Conservation (phyloP, 768 basidiomycete species). For the Lentinula detonsa region DNA sequence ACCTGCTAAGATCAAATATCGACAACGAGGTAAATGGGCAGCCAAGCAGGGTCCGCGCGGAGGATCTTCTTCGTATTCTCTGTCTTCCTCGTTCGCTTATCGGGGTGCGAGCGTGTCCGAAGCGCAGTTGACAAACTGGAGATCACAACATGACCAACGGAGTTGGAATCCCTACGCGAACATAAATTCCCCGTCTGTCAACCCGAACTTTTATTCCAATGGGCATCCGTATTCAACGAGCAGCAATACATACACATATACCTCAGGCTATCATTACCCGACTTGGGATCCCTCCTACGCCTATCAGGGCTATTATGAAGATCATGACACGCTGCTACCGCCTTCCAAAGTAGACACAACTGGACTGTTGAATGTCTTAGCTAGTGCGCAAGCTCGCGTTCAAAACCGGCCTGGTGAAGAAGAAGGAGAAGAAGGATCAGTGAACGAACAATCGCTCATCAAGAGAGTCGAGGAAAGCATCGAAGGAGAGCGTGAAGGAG, state of each 20-base stretch:
- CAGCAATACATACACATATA: conserved; percentile 5
- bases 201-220: conserved; percentile 15
- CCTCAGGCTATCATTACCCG: not conserved
- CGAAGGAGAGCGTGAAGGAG: conserved; percentile 14
- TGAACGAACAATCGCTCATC: not conserved
- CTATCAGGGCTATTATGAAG: not conserved
- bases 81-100: conserved; percentile 27
- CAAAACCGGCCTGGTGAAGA: not conserved
- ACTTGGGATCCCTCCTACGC: not conserved
- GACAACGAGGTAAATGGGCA: conserved; percentile 14
- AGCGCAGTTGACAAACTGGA: conserved; percentile 34
- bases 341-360: not conserved
- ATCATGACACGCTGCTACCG: not conserved
- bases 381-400: not conserved
- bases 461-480: too few species aligned
- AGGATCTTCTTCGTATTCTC: conserved; percentile 5
- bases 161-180: conserved; percentile 67
- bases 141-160: conserved; percentile 40
- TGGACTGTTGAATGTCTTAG: not conserved
- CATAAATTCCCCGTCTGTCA: conserved; percentile 48
- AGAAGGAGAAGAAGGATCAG: not conserved
- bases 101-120: conserved; percentile 50
- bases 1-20: conserved; percentile 19
- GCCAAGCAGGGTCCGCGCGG: conserved; percentile 5
- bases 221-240: not conserved